Evolutionary conservation across 2,329 filamentous ascomycete species (phyloP).

Genomic region (Lasiodiplodia sp.): DNA sequence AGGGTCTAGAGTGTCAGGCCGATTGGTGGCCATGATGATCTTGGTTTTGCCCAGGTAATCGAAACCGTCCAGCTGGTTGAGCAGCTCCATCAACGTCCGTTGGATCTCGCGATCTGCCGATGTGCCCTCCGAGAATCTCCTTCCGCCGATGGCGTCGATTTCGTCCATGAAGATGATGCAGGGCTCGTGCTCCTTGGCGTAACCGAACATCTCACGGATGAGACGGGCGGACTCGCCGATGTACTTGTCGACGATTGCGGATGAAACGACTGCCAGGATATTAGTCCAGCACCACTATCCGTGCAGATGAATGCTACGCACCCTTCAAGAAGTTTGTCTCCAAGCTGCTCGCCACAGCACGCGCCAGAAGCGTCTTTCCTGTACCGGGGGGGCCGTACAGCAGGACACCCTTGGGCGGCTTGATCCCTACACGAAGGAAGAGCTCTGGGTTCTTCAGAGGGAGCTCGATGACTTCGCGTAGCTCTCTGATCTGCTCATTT

Average conservation of each 20-base stretch:
- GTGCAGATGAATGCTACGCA: constrained; percentile 48
- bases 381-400: constrained; percentile 96
- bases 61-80: constrained; percentile 98
- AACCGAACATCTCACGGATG: constrained; percentile 99
- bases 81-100: constrained; percentile 95
- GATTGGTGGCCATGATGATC: constrained; percentile 99
- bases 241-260: constrained; percentile 99
- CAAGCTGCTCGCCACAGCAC: constrained; percentile 93
- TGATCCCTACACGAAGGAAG: constrained; percentile 96
- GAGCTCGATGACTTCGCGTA: constrained; percentile 96
- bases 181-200: constrained; percentile 98
- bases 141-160: constrained; percentile 97
- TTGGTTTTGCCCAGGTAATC: constrained; percentile 99
- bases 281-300: constrained; percentile 32
- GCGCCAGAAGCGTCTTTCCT: constrained; percentile 91
- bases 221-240: constrained; percentile 97
- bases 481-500: constrained; percentile 97
- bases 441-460: constrained; percentile 98
- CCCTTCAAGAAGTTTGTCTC: constrained; percentile 99
- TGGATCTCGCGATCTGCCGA: constrained; percentile 98
- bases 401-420: constrained; percentile 96
- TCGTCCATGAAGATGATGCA: constrained; percentile 99
- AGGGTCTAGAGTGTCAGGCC: constrained; percentile 94
- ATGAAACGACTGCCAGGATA: constrained; percentile 84
- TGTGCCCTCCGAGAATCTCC: constrained; percentile 95